phyloP scores from a whole-genome alignment of 192 early-diverging fungal species.

The Entomortierella parvispora region DNA sequence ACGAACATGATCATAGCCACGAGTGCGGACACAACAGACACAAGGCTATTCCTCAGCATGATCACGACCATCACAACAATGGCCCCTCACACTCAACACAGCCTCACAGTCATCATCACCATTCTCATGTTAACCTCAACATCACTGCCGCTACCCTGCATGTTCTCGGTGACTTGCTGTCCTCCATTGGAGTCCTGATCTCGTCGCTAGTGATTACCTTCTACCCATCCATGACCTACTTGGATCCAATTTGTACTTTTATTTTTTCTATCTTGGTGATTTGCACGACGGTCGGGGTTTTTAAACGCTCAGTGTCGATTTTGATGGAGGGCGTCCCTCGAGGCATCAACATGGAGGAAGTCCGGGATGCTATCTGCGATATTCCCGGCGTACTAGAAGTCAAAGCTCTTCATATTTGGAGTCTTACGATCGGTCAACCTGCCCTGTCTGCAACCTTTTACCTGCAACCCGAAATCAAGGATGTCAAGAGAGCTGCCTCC shows the following conservation, averaged over 20 bases:
- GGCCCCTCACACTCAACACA: slow-evolving; percentile 18
- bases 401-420: slow-evolving; percentile 73
- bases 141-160: slow-evolving; percentile 79
- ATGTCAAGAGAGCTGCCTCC: slow-evolving; percentile 39
- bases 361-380: slow-evolving; percentile 55
- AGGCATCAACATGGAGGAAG: slow-evolving; percentile 56
- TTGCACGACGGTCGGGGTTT: slow-evolving; percentile 71
- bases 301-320: slow-evolving; percentile 71
- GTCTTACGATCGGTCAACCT: slow-evolving; percentile 62
- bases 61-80: slow-evolving; percentile 24
- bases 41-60: slow-evolving; percentile 5
- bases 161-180: slow-evolving; percentile 84
- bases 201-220: slow-evolving; percentile 74
- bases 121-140: slow-evolving; percentile 70
- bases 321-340: slow-evolving; percentile 79
- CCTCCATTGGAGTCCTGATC: slow-evolving; percentile 83
- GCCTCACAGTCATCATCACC: slow-evolving; percentile 53
- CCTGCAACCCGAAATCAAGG: slow-evolving; percentile 22
- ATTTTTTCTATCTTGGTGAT: slow-evolving; percentile 82
- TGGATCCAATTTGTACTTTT: slow-evolving; percentile 88
- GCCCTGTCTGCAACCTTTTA: slow-evolving; percentile 53
- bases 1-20: slow-evolving; percentile 22
- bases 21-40: neutral
- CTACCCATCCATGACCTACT: slow-evolving; percentile 64
- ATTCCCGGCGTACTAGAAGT: slow-evolving; percentile 65